phyloP scores from a whole-genome alignment of 2,329 filamentous ascomycete genomes.

The Cordyceps farinosa region DNA sequence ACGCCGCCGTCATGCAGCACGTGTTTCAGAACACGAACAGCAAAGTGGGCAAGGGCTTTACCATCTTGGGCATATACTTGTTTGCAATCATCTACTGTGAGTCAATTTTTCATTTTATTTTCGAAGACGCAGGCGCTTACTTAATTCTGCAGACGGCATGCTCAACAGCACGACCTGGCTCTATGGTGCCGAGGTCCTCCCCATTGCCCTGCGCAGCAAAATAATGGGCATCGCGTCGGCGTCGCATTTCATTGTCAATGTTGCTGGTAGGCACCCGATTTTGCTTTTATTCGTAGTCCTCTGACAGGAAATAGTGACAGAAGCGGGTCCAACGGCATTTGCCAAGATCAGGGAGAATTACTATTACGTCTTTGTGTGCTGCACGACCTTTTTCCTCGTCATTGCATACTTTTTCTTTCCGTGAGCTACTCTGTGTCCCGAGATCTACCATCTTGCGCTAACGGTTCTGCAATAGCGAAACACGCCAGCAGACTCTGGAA shows the following conservation, averaged over 20 bases:
- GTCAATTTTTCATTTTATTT: not conserved
- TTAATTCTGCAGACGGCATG: conserved; percentile 35
- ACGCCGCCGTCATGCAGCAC: conserved; percentile 56
- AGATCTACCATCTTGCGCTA: not conserved
- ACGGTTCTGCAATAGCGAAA: conserved; percentile 31
- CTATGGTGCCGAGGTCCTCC: conserved; percentile 54
- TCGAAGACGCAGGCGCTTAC: not conserved
- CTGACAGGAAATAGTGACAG: conserved; percentile 38
- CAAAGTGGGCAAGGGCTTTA: conserved; percentile 54
- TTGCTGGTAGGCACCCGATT: conserved; percentile 24
- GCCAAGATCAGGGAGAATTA: conserved; percentile 57
- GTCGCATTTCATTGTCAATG: conserved; percentile 53
- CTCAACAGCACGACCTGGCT: conserved; percentile 53
- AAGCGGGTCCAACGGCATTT: conserved; percentile 54
- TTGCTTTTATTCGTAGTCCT: not conserved
- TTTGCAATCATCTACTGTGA: conserved; percentile 51
- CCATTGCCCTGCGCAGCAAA: conserved; percentile 50
- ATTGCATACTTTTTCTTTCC: conserved; percentile 54
- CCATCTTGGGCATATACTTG: conserved; percentile 56
- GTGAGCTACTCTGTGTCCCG: not conserved
- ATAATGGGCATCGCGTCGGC: conserved; percentile 53
- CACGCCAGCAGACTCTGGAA: conserved; percentile 45
- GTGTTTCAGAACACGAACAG: conserved; percentile 54
- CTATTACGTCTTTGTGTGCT: conserved; percentile 57
- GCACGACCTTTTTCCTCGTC: conserved; percentile 47